These are phyloP conservation scores for Sporothrix brunneoviolacea DNA, from an alignment of 2,329 filamentous ascomycete genomes.

Conservation along the genomic window DNA sequence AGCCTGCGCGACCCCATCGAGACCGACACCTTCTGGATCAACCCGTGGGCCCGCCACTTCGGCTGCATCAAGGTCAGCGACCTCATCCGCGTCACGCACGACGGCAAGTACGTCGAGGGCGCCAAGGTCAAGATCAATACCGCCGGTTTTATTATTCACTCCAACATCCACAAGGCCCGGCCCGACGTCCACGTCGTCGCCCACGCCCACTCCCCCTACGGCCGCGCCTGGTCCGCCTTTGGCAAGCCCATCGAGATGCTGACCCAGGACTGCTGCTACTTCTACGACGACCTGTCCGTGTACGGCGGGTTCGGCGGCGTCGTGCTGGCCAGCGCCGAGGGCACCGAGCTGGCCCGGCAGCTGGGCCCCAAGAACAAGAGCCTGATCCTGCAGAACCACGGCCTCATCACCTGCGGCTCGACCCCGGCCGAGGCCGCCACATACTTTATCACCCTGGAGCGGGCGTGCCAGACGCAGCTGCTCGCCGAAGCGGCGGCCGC, in stretches of 20 bases:
- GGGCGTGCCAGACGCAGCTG: conserved; percentile 61
- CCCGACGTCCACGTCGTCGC: conserved; percentile 62
- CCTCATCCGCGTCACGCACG: conserved; percentile 38
- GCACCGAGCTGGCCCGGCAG: conserved; percentile 23
- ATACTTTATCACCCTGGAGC: conserved; percentile 57
- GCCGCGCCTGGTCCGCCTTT: conserved; percentile 62
- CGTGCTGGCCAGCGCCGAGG: conserved; percentile 50
- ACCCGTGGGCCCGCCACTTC: not conserved
- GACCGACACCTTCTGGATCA: too few species aligned
- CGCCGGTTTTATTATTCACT: conserved; percentile 64
- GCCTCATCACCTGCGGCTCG: too few species aligned
- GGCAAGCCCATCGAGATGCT: conserved; percentile 60
- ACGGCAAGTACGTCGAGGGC: conserved; percentile 55
- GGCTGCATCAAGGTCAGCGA: not conserved
- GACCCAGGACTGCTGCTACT: conserved; percentile 43
- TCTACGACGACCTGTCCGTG: conserved; percentile 1
- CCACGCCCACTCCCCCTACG: conserved; percentile 58
- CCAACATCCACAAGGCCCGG: conserved; percentile 57
- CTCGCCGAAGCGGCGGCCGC: conserved; percentile 47
- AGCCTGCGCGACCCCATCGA: too few species aligned
- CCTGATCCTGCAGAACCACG: too few species aligned
- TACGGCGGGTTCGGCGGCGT: conserved; percentile 53
- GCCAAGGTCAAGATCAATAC: conserved; percentile 51
- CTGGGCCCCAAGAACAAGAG: too few species aligned
- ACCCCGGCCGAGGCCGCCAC: conserved; percentile 46